A percentile compares a stretch with the other conserved stretches of the same genome.
Evolutionary conservation across 495 filamentous ascomycete genomes (phyloP).

Genomic region (Rusavskia elegans): DNA sequence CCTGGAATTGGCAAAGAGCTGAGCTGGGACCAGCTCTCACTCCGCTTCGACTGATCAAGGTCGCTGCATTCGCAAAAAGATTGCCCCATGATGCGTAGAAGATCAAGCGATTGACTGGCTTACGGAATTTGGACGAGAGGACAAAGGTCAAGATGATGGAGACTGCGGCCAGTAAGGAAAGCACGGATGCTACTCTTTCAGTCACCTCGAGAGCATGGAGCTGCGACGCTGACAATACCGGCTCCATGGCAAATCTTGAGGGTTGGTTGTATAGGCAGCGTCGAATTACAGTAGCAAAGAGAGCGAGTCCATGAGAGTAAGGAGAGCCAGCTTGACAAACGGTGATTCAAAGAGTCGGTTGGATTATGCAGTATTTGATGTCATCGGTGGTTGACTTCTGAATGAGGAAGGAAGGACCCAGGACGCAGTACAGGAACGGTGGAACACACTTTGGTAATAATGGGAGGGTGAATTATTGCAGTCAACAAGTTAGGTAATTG

Average conservation of each 20-base stretch:
- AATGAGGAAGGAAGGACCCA: neutral
- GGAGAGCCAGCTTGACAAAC: neutral
- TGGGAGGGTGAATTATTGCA: too few species aligned
- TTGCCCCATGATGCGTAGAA: constrained; percentile 80
- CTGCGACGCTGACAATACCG: neutral
- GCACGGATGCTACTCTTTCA: constrained; percentile 50
- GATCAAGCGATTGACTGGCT: constrained; percentile 73
- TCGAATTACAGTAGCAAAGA: neutral
- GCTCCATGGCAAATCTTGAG: neutral
- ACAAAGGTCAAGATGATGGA: constrained; percentile 63
- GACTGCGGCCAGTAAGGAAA: constrained; percentile 55
- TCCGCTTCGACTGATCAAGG: constrained; percentile 50
- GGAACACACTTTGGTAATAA: too few species aligned
- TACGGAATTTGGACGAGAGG: constrained; percentile 44
- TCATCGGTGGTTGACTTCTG: neutral
- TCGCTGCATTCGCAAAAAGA: constrained; percentile 62
- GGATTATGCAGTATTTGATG: neutral
- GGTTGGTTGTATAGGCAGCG: too few species aligned
- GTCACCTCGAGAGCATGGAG: constrained; percentile 35
- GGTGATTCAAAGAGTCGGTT: neutral
- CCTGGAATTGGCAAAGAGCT: constrained; percentile 59
- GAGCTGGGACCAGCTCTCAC: constrained; percentile 26
- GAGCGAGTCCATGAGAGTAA: neutral
- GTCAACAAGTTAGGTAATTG: too few species aligned
- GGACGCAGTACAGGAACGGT: too few species aligned